These are phyloP conservation scores for Pholiota conissans DNA, from an alignment of 768 basidiomycete species.

Conservation along the genomic window DNA sequence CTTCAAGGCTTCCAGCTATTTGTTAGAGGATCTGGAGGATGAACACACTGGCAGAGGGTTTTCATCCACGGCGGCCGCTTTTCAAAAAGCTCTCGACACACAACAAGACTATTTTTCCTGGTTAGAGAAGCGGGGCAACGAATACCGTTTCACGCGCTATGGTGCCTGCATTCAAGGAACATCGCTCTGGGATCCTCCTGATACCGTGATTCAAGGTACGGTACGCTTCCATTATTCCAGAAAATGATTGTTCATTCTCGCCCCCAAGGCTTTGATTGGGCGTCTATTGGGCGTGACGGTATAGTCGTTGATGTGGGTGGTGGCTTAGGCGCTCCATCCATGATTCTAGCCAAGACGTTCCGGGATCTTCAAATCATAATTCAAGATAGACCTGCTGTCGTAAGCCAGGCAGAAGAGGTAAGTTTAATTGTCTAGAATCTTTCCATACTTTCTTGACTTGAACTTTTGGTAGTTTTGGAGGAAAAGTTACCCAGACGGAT, in stretches of 20 bases:
- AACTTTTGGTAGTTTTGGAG: not conserved
- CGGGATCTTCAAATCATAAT: not conserved
- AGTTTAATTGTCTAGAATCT: not conserved
- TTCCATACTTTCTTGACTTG: not conserved
- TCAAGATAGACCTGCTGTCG: not conserved
- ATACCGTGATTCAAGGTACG: slow-evolving; percentile 19
- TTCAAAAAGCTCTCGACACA: slow-evolving; percentile 25
- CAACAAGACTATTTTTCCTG: slow-evolving; percentile 25
- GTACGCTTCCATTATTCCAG: too few relatives aligned
- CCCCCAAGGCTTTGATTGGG: slow-evolving; percentile 24
- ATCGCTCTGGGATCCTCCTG: slow-evolving; percentile 22
- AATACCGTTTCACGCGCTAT: slow-evolving; percentile 25
- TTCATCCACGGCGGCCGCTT: slow-evolving; percentile 14
- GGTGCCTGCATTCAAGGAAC: slow-evolving; percentile 30
- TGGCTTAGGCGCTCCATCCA: slow-evolving; percentile 24
- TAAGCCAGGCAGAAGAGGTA: not conserved
- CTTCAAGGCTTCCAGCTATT: slow-evolving; percentile 7
- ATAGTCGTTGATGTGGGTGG: slow-evolving; percentile 32
- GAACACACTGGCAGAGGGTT: slow-evolving; percentile 1
- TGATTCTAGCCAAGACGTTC: slow-evolving; percentile 14
- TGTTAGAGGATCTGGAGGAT: slow-evolving; percentile 5
- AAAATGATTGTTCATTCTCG: too few relatives aligned
- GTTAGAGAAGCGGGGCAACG: slow-evolving; percentile 23
- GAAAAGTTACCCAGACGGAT: not conserved
- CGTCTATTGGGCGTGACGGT: slow-evolving; percentile 14